phyloP scores from a whole-genome alignment of 371 early-diverging fungal species.

The Mortierella sp. region DNA sequence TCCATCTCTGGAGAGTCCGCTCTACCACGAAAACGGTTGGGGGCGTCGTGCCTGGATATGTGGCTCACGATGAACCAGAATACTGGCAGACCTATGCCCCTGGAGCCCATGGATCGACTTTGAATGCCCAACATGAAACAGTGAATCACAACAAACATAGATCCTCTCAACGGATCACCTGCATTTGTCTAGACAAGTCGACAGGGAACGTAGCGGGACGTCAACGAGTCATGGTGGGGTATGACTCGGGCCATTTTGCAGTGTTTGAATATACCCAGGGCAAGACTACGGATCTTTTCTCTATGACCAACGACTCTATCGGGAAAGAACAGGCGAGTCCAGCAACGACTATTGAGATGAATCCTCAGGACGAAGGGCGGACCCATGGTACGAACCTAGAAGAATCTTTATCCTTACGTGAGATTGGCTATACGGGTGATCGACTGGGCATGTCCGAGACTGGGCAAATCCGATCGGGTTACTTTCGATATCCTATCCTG shows the following conservation, averaged over 20 bases:
- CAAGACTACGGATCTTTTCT: no score
- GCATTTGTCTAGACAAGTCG: conserved; percentile 20
- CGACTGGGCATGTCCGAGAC: conserved; percentile 11
- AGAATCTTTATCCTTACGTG: not conserved
- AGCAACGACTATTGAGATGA: no score
- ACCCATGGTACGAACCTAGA: no score
- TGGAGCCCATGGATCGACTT: no score
- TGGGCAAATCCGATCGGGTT: conserved; percentile 22
- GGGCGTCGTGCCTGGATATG: not conserved
- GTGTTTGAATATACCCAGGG: conserved; percentile 25
- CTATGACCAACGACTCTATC: not conserved
- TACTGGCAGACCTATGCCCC: conserved; percentile 34
- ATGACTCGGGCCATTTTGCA: conserved; percentile 35
- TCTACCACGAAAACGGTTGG: not conserved
- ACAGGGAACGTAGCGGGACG: not conserved
- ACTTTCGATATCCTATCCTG: conserved; percentile 35
- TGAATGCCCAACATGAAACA: no score
- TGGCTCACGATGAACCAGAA: conserved; percentile 3
- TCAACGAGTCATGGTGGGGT: conserved; percentile 48
- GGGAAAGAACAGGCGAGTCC: not conserved
- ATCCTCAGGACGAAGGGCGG: no score
- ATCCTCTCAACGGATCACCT: conserved; percentile 12
- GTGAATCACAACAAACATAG: no score
- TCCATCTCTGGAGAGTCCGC: conserved; percentile 40
- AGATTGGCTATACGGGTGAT: conserved; percentile 25